Evolutionary conservation across 805 yeast genomes (phyloP).

Genomic region (Wickerhamiella occidentalis): DNA sequence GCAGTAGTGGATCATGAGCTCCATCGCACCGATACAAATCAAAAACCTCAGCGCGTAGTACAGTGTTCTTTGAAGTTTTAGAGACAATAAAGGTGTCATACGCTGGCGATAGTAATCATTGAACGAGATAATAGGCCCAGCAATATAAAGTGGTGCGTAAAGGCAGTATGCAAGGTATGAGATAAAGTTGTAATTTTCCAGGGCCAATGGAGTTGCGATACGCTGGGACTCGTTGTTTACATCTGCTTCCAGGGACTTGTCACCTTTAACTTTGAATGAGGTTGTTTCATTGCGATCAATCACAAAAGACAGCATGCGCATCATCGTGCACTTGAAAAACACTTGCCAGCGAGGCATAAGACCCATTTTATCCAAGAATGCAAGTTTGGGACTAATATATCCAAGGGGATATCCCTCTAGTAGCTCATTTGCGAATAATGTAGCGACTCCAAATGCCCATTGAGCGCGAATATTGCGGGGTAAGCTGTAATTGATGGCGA

Average conservation of each 20-base stretch:
- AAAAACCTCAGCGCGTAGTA: constrained; percentile 56
- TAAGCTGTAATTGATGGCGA: constrained; percentile 41
- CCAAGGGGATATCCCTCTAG: constrained; percentile 45
- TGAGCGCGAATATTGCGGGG: constrained; percentile 26
- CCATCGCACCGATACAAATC: constrained; percentile 78
- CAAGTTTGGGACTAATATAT: constrained; percentile 31
- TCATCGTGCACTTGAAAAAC: constrained; percentile 75
- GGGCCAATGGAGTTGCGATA: constrained; percentile 40
- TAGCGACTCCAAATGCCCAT: constrained; percentile 72
- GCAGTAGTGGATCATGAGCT: constrained; percentile 69
- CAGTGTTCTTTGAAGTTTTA: constrained; percentile 38
- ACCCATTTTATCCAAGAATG: constrained; percentile 47
- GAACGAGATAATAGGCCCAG: constrained; percentile 89
- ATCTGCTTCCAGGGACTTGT: background rate
- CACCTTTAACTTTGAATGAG: constrained; percentile 11
- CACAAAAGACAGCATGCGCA: constrained; percentile 73
- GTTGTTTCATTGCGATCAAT: constrained; percentile 37
- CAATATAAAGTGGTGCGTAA: constrained; percentile 83
- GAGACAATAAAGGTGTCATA: constrained; percentile 43
- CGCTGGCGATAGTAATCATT: constrained; percentile 76
- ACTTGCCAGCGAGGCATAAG: constrained; percentile 91
- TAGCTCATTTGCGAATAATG: constrained; percentile 66
- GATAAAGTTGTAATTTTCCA: constrained; percentile 45
- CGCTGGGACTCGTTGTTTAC: constrained; percentile 21
- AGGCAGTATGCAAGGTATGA: constrained; percentile 66